Conservation (phyloP, 306 rosid genomes). For the Vachellia collinsii region DNA sequence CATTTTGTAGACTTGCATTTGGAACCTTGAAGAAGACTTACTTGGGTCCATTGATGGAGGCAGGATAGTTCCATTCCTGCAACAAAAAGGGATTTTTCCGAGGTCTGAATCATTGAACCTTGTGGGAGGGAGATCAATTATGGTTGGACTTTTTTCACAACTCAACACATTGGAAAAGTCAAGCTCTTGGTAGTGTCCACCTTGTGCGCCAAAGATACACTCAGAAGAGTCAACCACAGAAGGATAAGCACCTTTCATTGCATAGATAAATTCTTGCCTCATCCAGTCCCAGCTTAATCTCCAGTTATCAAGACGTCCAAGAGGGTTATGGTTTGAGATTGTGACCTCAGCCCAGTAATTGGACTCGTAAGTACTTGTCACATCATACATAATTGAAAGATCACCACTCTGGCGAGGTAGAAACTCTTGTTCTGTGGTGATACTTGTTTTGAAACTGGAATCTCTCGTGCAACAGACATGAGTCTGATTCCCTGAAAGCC, state of each 20-base stretch:
- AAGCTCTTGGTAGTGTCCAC: conserved; percentile 43
- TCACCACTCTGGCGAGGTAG: conserved; percentile 85
- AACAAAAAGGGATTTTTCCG: conserved; percentile 81
- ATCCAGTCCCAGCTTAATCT: conserved; percentile 94
- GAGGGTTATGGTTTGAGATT: conserved; percentile 79
- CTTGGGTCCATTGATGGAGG: conserved; percentile 82
- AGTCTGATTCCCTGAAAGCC: conserved; percentile 59
- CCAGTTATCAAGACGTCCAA: conserved; percentile 98
- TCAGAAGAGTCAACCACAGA: conserved; percentile 77
- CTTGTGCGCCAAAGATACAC: conserved; percentile 78
- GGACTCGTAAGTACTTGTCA: conserved; percentile 61
- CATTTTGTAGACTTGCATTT: conserved; percentile 87
- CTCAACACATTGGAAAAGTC: conserved; percentile 81
- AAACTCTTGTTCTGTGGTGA: conserved; percentile 55
- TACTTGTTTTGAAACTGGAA: conserved; percentile 56
- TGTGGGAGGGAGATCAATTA: conserved; percentile 83
- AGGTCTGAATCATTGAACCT: conserved; percentile 69
- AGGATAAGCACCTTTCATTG: conserved; percentile 95
- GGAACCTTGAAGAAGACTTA: conserved; percentile 77
- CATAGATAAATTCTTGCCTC: conserved; percentile 70
- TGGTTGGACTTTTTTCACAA: conserved; percentile 79
- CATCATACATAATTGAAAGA: conserved; percentile 92
- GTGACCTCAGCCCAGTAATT: conserved; percentile 84
- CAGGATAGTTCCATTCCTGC: conserved; percentile 94
- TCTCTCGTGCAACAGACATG: conserved; percentile 77